Conservation (phyloP, 1,139 yeast genomes). For the Geotrichum europaeum region DNA sequence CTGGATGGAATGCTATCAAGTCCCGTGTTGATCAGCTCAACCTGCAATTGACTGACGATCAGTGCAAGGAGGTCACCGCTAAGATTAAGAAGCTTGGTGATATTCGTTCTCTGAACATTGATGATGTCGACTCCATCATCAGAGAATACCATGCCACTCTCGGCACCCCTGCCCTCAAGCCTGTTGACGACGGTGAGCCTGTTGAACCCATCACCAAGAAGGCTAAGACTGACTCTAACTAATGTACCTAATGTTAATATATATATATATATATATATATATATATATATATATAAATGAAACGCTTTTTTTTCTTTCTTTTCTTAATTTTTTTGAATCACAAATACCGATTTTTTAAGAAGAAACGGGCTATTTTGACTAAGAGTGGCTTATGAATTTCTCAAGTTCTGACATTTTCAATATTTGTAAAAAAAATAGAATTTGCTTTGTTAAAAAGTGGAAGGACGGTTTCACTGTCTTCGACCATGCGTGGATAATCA, state of each 20-base stretch:
- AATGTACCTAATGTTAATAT: background rate
- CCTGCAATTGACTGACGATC: slow-evolving; percentile 82
- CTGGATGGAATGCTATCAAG: slow-evolving; percentile 99
- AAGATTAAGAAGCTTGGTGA: slow-evolving; percentile 94
- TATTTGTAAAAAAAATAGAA: too few species aligned
- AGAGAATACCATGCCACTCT: slow-evolving; percentile 83
- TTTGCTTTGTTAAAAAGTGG: too few species aligned
- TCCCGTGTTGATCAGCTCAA: slow-evolving; percentile 96
- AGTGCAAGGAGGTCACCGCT: slow-evolving; percentile 87
- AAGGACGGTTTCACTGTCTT: too few species aligned
- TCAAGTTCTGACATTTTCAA: too few species aligned
- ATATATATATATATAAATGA: background rate
- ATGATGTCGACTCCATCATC: slow-evolving; percentile 95
- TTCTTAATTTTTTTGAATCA: too few species aligned
- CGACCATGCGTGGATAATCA: background rate
- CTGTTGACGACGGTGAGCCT: slow-evolving; percentile 22
- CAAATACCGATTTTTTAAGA: too few species aligned
- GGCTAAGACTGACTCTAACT: slow-evolving; percentile 9
- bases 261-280: too few species aligned
- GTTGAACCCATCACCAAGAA: slow-evolving; percentile 15
- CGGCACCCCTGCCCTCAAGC: slow-evolving; percentile 36
- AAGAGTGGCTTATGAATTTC: too few species aligned
- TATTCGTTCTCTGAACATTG: slow-evolving; percentile 87
- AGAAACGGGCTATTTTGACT: too few species aligned
- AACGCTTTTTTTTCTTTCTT: background rate